phyloP scores from a whole-genome alignment of 2,329 filamentous ascomycete genomes.

The Phyllosticta citribraziliensis region DNA sequence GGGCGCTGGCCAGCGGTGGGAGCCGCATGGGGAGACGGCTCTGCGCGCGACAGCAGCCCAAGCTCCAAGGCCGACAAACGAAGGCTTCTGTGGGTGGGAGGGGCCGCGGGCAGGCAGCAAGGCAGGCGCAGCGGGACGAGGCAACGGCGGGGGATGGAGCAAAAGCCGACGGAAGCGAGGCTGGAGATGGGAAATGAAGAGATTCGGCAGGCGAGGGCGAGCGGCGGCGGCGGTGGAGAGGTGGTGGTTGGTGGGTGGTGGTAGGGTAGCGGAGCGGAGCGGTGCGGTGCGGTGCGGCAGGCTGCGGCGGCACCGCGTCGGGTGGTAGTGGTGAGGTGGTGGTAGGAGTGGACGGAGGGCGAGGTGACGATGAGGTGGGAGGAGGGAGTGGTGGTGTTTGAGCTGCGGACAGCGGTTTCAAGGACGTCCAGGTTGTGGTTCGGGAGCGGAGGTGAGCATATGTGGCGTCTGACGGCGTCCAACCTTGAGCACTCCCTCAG shows the following conservation, averaged over 20 bases:
- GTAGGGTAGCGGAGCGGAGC: neutral
- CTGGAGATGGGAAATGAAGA: neutral
- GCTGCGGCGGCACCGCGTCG: neutral
- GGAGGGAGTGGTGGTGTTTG: neutral
- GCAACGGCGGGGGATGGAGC: neutral
- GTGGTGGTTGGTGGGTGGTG: neutral
- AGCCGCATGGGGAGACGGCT: conserved; percentile 10
- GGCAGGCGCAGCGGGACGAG: neutral
- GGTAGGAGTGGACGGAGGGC: neutral
- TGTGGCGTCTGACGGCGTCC: conserved; percentile 8
- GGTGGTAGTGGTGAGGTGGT: neutral
- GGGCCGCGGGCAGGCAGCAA: neutral
- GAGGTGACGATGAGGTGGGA: neutral
- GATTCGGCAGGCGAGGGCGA: neutral
- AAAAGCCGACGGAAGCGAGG: neutral
- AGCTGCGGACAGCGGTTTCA: neutral
- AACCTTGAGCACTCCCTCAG: conserved; percentile 1
- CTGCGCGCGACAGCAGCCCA: conserved; percentile 5
- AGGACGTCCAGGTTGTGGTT: neutral
- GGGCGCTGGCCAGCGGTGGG: conserved; percentile 11
- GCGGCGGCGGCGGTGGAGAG: neutral
- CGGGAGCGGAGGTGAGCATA: neutral
- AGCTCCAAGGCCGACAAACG: neutral
- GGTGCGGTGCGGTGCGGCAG: neutral
- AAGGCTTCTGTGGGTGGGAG: neutral